A percentile compares a stretch with the other conserved stretches of the same genome.
Evolutionary conservation across 1,284 basidiomycete species (phyloP).

Genomic region (Cystobasidiaceae sp.): DNA sequence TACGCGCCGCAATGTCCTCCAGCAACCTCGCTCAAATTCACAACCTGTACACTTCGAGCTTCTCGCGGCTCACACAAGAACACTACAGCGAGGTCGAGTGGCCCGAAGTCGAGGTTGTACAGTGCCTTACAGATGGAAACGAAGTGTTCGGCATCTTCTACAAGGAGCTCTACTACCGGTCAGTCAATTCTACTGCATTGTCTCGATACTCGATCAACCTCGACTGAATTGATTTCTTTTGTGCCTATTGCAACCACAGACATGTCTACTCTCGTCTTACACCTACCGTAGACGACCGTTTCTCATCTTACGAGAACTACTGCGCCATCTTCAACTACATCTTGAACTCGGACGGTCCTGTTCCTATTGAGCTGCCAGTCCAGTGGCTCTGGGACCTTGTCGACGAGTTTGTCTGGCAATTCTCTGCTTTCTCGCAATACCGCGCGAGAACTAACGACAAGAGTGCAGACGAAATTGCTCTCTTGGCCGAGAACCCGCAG

Average conservation of each 20-base stretch:
- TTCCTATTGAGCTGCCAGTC: conserved; percentile 83
- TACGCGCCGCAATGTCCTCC: conserved; percentile 28
- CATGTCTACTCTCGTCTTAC: conserved; percentile 90
- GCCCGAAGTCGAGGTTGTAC: conserved; percentile 94
- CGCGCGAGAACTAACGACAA: conserved; percentile 77
- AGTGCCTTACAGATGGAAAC: conserved; percentile 88
- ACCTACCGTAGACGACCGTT: conserved; percentile 93
- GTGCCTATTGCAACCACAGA: conserved; percentile 35
- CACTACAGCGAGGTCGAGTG: conserved; percentile 91
- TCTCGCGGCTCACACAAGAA: conserved; percentile 54
- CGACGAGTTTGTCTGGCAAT: conserved; percentile 99
- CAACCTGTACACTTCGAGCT: conserved; percentile 30
- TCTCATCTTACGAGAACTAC: conserved; percentile 98
- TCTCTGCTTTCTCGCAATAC: conserved; percentile 89
- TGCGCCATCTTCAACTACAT: conserved; percentile 98
- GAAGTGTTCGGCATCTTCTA: conserved; percentile 91
- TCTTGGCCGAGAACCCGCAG: conserved; percentile 55
- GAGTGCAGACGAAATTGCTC: conserved; percentile 77
- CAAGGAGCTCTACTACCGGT: conserved; percentile 80
- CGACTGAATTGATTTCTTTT: conserved; percentile 40
- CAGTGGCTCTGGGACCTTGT: conserved; percentile 99
- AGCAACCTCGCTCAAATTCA: conserved; percentile 30
- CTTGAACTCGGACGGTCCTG: conserved; percentile 87
- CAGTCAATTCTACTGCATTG: conserved; percentile 4
- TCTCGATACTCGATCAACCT: conserved; percentile 28